Conservation (phyloP, 1,284 basidiomycete genomes). For the Macrocybe sp. region DNA sequence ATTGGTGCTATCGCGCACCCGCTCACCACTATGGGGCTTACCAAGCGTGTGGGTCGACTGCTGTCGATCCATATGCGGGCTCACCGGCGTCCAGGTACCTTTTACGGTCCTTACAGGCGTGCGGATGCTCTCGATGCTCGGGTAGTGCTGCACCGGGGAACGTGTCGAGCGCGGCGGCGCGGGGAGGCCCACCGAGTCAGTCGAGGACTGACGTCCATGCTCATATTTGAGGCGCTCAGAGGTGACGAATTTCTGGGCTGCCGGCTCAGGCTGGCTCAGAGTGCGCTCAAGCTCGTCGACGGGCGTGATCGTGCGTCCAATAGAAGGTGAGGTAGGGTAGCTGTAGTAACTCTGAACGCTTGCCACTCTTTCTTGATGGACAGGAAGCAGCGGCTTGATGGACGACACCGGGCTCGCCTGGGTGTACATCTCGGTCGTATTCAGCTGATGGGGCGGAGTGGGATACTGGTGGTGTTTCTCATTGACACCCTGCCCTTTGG, state of each 20-base stretch:
- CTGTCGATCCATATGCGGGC: slow-evolving; percentile 1
- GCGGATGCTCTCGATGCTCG: slow-evolving; percentile 8
- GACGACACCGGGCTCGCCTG: slow-evolving; percentile 11
- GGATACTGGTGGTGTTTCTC: slow-evolving; percentile 22
- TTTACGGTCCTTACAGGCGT: not conserved
- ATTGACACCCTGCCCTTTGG: slow-evolving; percentile 8
- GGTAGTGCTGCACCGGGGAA: slow-evolving; percentile 17
- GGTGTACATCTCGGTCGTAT: slow-evolving; percentile 6
- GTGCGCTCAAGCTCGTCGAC: slow-evolving; percentile 26
- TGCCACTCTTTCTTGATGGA: slow-evolving; percentile 19
- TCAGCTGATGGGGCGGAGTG: slow-evolving; percentile 12
- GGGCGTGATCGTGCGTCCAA: slow-evolving; percentile 33
- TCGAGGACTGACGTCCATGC: slow-evolving; percentile 16
- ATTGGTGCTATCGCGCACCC: not conserved
- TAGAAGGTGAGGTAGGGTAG: slow-evolving; percentile 18
- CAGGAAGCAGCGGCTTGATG: slow-evolving; percentile 13
- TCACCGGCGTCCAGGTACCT: slow-evolving; percentile 7
- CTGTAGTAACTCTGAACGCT: slow-evolving; percentile 20
- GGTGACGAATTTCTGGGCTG: slow-evolving; percentile 6
- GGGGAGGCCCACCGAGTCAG: slow-evolving; percentile 18
- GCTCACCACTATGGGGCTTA: slow-evolving; percentile 3
- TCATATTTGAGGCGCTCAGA: slow-evolving; percentile 5
- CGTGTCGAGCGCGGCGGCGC: slow-evolving; percentile 25
- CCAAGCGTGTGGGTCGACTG: slow-evolving; percentile 12
- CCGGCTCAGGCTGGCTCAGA: slow-evolving; percentile 21